These are phyloP conservation scores for Kwoniella bestiolae DNA, from an alignment of 768 basidiomycete genomes.

Conservation along the genomic window DNA sequence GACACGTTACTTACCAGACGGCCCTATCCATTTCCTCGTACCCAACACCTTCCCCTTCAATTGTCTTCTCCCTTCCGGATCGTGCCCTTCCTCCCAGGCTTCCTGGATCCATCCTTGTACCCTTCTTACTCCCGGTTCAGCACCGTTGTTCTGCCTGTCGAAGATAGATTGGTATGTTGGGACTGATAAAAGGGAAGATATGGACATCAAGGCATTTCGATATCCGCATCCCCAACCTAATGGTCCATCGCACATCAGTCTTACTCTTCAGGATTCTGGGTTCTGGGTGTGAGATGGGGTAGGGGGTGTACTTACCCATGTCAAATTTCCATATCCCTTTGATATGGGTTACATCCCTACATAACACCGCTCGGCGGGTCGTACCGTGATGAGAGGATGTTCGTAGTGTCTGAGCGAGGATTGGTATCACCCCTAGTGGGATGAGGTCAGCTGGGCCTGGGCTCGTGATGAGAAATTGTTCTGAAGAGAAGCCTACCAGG, in stretches of 20 bases:
- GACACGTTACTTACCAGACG: constrained; percentile 63
- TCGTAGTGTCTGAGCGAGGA: constrained; percentile 31
- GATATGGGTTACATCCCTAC: constrained; percentile 44
- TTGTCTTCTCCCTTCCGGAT: constrained; percentile 69
- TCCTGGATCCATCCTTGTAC: constrained; percentile 78
- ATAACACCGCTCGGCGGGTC: constrained; percentile 47
- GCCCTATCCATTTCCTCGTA: constrained; percentile 78
- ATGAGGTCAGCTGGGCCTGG: background rate
- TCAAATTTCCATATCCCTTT: constrained; percentile 47
- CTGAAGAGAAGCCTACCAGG: constrained; percentile 39
- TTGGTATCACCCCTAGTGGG: constrained; percentile 42
- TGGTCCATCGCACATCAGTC: background rate
- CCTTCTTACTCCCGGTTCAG: constrained; percentile 69
- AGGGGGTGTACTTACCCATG: constrained; percentile 32
- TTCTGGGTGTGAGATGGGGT: background rate
- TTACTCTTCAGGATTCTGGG: too few relatives aligned
- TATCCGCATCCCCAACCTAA: constrained; percentile 55
- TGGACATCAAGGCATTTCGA: constrained; percentile 59
- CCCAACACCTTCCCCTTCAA: constrained; percentile 64
- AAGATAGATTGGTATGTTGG: constrained; percentile 38
- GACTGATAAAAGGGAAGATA: constrained; percentile 38
- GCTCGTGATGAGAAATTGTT: too few relatives aligned
- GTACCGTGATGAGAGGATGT: constrained; percentile 25
- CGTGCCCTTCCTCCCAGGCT: constrained; percentile 80
- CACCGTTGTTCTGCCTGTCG: constrained; percentile 54